phyloP scores from a whole-genome alignment of 2,329 filamentous ascomycete genomes.

The Chrysosporium keratinophilum region DNA sequence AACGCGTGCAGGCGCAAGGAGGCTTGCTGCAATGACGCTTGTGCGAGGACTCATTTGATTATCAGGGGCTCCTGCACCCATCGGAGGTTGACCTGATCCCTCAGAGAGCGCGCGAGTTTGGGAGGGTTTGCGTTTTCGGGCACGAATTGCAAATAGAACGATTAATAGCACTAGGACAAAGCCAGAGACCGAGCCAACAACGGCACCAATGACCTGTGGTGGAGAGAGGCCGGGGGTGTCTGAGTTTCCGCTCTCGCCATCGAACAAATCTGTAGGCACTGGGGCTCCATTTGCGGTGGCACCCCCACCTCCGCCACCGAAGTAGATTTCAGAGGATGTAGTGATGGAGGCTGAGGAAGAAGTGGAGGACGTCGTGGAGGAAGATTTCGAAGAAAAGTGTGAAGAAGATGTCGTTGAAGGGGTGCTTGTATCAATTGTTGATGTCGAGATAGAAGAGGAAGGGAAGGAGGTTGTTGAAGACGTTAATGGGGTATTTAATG shows the following conservation, averaged over 20 bases:
- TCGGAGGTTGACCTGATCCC: constrained; percentile 13
- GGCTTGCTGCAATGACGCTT: constrained; percentile 31
- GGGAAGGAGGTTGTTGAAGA: constrained; percentile 2
- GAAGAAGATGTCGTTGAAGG: constrained; percentile 6
- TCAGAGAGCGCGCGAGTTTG: constrained; percentile 11
- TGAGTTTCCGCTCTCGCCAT: constrained; percentile 13
- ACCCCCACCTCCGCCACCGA: constrained; percentile 14
- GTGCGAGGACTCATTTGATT: constrained; percentile 25
- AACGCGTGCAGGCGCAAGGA: constrained; percentile 30
- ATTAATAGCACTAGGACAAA: constrained; percentile 40
- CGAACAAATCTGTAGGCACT: constrained; percentile 9
- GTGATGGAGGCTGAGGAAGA: constrained; percentile 11
- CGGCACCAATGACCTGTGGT: constrained; percentile 49
- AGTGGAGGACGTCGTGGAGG: constrained; percentile 13
- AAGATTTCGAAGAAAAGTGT: constrained; percentile 1
- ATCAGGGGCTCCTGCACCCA: constrained; percentile 17
- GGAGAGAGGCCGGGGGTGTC: constrained; percentile 29
- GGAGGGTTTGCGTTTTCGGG: constrained; percentile 37
- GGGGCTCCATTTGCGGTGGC: constrained; percentile 5
- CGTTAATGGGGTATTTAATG: background rate
- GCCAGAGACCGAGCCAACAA: constrained; percentile 53
- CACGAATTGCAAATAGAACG: constrained; percentile 43
- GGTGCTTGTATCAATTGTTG: constrained; percentile 9
- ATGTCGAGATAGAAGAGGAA: constrained; percentile 11
- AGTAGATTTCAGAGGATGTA: constrained; percentile 6